Base-by-base conservation (phyloP, 2,329 filamentous ascomycete genomes). In the Thelonectria discophora region DNA sequence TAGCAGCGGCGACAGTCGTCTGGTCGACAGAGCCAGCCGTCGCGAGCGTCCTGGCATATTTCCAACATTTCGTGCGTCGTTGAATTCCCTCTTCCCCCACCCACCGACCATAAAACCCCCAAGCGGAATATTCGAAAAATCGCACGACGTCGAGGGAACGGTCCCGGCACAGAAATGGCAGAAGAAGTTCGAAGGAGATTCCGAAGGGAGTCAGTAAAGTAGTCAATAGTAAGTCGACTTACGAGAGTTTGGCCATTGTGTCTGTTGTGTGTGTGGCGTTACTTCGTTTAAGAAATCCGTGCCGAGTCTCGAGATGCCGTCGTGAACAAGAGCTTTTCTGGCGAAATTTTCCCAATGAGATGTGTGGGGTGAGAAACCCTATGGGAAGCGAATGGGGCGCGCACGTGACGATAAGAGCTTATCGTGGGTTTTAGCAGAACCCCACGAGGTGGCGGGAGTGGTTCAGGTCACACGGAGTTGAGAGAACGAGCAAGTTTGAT, bases 241-340 rank as follows among this genome's bases (percentile, higher is more conserved):
- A 88, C 85, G 84, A 86, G 72, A 83, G 75, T 81, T 88, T 88
- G 79, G 85, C 85, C 85, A 88, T 88, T 85, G 79, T 82, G 78
- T 81, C 78, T 79, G 80, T 8, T 68, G 78, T 78, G 74, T 76
- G 73, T 75, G 72, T 74, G 77, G 74, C 76, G 77, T 78, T 77
- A 74, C 70, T 76, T 77, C 75, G 75, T 15, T 43, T 76, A 66
- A 72, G 67, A 69, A 75, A 73, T 72, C 70, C 65, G 70, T 76
- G 72, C 75, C 75, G 73, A 72, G 70, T 76, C 72, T 74, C 73
- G 70, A 71, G 69, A 70, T 74, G 72, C 73, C 72, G 73, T 77
- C 73, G 73, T 75, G 70, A 74, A 68, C 71, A 72, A 68, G 66
- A 71, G 68, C 69, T 74, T 75, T 76, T 72, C 69, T 66, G 69